Evolutionary conservation across 164 flowering plant species (phyloP), one percentile per base, ranked within the genome.

Genomic region (Piper betle): DNA sequence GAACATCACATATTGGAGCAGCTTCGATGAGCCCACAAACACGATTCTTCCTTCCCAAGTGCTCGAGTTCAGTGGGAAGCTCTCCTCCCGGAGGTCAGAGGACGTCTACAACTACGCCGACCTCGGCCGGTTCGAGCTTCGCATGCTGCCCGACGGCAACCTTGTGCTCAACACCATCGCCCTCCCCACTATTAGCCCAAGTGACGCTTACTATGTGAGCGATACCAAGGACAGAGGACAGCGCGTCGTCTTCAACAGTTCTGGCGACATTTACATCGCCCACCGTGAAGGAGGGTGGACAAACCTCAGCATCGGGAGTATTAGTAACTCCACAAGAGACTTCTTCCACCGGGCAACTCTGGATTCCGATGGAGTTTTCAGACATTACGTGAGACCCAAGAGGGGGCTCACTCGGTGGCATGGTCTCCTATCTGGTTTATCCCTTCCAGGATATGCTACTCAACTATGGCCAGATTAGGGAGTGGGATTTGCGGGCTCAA

Each of bases 281-380:
- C 4, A 10, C 25, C 4, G 54, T 46, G 53, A 20, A 13, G 2
- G 74, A 74, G 33, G 71, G 72, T 16, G 66, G 33, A 60, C 5
- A 57, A 46, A 0, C 17, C 63, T 25, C 53, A 74, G 4, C 39
- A 40, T 0, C 2, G 11, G 0, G 71, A 72, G 12, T 66, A 63
- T 62, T 77, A 84, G 33, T 25, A 25, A 25, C 33, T 25, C 33
- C 33, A 25, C 33, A 25, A 25, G 33, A 25, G 33, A 25, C 33
- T 25, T 25, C 33, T 25, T 25, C 57, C 77, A 73, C 9, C 68
- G 79, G 48, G 81, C 72, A 17, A 72, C 71, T 5, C 61, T 82
- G 5, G 81, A 78, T 18, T 71, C 39, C 63, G 84, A 82, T 66
- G 84, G 86, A 9, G 76, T 81, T 62, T 68, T 80, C 39, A 65